Conservation (phyloP, 1,284 basidiomycete species). For the Malassezia restricta region DNA sequence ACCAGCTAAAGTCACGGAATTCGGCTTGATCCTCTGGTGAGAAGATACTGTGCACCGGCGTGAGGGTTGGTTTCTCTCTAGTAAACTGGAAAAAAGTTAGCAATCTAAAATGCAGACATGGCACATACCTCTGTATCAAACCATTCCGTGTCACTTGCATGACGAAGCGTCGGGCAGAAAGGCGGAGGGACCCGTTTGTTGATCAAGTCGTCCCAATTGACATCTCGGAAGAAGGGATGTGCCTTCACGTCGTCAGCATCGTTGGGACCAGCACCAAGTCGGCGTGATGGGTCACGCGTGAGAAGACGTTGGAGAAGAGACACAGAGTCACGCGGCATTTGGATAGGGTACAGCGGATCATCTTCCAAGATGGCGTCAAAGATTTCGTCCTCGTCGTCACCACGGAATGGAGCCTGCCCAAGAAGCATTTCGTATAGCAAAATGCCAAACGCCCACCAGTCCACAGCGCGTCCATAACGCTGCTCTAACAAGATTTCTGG, state of each 20-base stretch:
- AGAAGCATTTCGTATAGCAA: conserved; percentile 97
- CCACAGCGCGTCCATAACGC: conserved; percentile 91
- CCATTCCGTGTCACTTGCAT: conserved; percentile 54
- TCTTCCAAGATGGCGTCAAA: conserved; percentile 98
- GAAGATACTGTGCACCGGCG: conserved; percentile 89
- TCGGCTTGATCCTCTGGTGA: conserved; percentile 74
- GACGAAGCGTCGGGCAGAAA: conserved; percentile 83
- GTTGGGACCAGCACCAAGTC: conserved; percentile 81
- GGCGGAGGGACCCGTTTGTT: conserved; percentile 93
- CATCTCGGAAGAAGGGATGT: conserved; percentile 96
- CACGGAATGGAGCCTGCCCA: conserved; percentile 96
- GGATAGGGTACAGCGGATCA: conserved; percentile 95
- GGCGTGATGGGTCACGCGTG: conserved; percentile 78
- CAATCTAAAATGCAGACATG: background rate
- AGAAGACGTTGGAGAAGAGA: conserved; percentile 85
- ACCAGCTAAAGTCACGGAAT: conserved; percentile 38
- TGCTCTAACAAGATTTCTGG: conserved; percentile 98
- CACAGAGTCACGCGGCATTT: conserved; percentile 97
- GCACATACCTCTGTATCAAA: conserved; percentile 67
- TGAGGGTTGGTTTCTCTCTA: conserved; percentile 86
- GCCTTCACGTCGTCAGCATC: conserved; percentile 96
- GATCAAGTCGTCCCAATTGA: conserved; percentile 87
- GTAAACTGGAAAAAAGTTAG: conserved; percentile 55
- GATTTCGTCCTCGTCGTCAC: conserved; percentile 98
- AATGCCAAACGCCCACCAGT: conserved; percentile 99